phyloP scores from a whole-genome alignment of 139 green algal species.

The Gonium pectorale region DNA sequence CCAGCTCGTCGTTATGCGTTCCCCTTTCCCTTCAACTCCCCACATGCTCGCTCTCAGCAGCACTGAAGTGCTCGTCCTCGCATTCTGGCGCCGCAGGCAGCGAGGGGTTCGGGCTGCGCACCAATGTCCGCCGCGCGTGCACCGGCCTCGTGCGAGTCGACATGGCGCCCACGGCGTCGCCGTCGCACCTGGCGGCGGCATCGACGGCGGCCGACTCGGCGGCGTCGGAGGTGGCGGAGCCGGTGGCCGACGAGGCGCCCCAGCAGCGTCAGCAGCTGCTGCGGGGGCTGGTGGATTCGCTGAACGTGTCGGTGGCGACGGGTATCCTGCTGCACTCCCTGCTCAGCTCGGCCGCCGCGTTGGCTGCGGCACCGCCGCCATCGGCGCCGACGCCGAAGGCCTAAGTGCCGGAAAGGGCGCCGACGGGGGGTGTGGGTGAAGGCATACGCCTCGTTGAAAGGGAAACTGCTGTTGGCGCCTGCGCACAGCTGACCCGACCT shows the following conservation, averaged over 20 bases:
- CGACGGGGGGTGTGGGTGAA: too few species aligned
- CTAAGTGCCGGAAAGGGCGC: too few species aligned
- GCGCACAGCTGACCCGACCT: too few species aligned
- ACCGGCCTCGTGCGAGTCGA: constrained; percentile 64
- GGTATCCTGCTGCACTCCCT: constrained; percentile 93
- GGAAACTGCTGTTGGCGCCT: too few species aligned
- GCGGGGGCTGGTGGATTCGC: constrained; percentile 78
- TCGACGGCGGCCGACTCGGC: not conserved
- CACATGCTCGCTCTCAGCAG: too few species aligned
- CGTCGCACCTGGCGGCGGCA: not conserved
- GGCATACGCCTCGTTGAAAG: too few species aligned
- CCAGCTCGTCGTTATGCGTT: too few species aligned
- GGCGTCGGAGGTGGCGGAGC: not conserved
- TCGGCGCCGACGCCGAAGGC: too few species aligned
- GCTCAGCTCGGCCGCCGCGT: constrained; percentile 37
- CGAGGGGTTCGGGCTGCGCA: constrained; percentile 85
- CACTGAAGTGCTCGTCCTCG: too few species aligned
- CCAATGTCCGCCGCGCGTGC: constrained; percentile 80
- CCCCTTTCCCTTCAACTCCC: too few species aligned
- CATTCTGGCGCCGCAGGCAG: constrained; percentile 74
- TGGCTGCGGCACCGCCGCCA: too few species aligned
- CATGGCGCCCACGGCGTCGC: constrained; percentile 37
- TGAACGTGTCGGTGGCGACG: constrained; percentile 94
- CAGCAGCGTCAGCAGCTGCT: not conserved
- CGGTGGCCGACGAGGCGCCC: too few species aligned